Base-by-base conservation (phyloP, 176 grass and related monocot species). In the Oryza australiensis region DNA sequence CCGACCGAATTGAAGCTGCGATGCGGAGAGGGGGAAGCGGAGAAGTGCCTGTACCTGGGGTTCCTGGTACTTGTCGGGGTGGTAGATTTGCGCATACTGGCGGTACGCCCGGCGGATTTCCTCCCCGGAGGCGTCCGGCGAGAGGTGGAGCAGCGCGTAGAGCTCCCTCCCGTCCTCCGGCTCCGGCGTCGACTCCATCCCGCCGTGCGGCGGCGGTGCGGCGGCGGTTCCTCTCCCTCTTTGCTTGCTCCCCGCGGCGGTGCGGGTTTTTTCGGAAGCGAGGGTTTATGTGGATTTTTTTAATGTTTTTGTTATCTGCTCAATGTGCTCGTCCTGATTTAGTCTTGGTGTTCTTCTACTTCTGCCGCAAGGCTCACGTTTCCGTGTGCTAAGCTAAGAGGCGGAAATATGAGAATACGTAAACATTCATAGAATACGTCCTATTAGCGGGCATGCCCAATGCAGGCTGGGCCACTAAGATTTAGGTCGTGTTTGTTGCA, bases 81-180 rank as follows among this genome's bases (percentile, higher is more conserved):
- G 94, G 88, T 97, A 97, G 84, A 97, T 89, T 93, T 97, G 94
- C 15, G 94, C 94, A 74, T 80, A 97, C 62, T 97, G 91, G 81
- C 91, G 94, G 70, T 93, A 97, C n/a, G 94, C 94, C 84, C 80
- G 78, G 86, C 94, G 94, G 87, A 97, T 83, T 83, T 97, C 94
- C 87, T 97, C 94, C 23, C 77, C 74, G 59, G 94, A 84, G 74
- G 94, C 72, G 27, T 97, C 91, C 38, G 94, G 91, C 26, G 91
- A 97, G 86, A 97, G 88, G 74, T 97, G 94, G 20, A 93, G 91
- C 49, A 89, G 86, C 34, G 94, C 94, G 84, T 93, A 97, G 77
- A 97, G 79, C 46, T 97, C 88, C 88, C 60, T 89, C 73, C 88
- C 87, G 16, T 72, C 59, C 82, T 92, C 90, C 26, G 68, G 45